Evolutionary conservation across 75 land plant genomes (phyloP), one percentile per base, ranked within the genome.

Genomic region (Sequoia sempervirens): DNA sequence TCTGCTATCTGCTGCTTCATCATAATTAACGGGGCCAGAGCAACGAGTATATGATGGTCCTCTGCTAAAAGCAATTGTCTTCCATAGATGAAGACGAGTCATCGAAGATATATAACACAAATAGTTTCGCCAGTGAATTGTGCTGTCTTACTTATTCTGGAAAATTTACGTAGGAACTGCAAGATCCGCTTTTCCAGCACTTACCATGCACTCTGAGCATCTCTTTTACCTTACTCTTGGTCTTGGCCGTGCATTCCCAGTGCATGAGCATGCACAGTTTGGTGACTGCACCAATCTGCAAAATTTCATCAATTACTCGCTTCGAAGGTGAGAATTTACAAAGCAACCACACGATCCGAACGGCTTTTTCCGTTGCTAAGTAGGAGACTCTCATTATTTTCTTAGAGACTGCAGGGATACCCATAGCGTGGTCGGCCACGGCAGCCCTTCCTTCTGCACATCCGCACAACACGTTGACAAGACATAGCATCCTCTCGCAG

Each of bases 361-460:
- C 61, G 5, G 61, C 61, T 18, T 56, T 56, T 5, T 56, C 61
- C 0, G 23, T 56, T 4, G 61, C 20, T 23, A 56, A 56, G 23
- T 4, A 0, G 23, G 90, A 90, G 1, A 88, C 93, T 64, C 82
- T 37, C 54, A 90, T 10, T 3, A 87, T 37, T 75, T 86, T 85
- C 87, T 90, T 92, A 36, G 88, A 52, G 68, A 92, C 83, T 14
- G 81, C 86, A 9, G 93, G 87, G 6, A 92, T 79, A 37, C 85
- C 89, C 81, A 88, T 1, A 4, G 87, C 89, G 40, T 90, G 91
- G 18, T 85, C 88, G n/a, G 74, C 79, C 46, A 88, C 40, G 52
- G 88, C 91, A 50, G 82, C 38, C 80, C 94, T 53, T 40, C 90
- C 91, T 54, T 89, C 89, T 2, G 88, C 81, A 80, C 87, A 87